Evolutionary conservation across 495 filamentous ascomycete species (phyloP).

Genomic region (Penicillium soppii): DNA sequence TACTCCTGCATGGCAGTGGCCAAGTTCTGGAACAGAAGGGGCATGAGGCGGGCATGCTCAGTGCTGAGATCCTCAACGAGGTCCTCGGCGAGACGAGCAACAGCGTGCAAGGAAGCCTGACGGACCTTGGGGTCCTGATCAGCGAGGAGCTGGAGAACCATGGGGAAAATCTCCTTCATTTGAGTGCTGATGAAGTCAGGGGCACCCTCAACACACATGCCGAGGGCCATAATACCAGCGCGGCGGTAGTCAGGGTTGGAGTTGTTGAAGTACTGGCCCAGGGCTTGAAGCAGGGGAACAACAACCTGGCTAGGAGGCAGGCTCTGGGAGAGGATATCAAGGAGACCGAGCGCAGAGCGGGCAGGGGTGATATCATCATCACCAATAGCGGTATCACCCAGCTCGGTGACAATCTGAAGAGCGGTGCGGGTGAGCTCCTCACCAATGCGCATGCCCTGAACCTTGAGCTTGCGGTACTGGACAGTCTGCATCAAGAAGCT

Average conservation of each 20-base stretch:
- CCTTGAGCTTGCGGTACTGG: conserved; percentile 90
- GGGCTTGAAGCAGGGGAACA: conserved; percentile 81
- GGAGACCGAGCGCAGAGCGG: conserved; percentile 77
- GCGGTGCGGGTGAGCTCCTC: conserved; percentile 82
- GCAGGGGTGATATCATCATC: conserved; percentile 92
- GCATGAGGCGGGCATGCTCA: conserved; percentile 80
- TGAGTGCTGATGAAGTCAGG: conserved; percentile 94
- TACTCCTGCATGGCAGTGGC: conserved; percentile 69
- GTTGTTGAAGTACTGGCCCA: conserved; percentile 75
- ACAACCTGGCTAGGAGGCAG: conserved; percentile 93
- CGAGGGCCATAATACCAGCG: conserved; percentile 87
- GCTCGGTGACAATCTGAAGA: conserved; percentile 83
- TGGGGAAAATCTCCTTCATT: conserved; percentile 79
- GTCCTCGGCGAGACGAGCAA: conserved; percentile 88
- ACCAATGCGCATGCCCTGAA: conserved; percentile 81
- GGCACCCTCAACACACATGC: conserved; percentile 93
- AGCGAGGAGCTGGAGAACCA: conserved; percentile 79
- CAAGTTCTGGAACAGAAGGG: conserved; percentile 81
- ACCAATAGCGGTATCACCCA: conserved; percentile 64
- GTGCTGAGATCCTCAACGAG: conserved; percentile 82
- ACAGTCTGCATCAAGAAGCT: conserved; percentile 91
- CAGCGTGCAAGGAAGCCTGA: conserved; percentile 78
- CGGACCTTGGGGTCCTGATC: conserved; percentile 81
- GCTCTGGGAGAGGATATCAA: conserved; percentile 84
- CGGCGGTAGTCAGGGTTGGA: conserved; percentile 74